Base-by-base conservation (phyloP, 1,284 basidiomycete species). In the Hemileccinum hortonii region DNA sequence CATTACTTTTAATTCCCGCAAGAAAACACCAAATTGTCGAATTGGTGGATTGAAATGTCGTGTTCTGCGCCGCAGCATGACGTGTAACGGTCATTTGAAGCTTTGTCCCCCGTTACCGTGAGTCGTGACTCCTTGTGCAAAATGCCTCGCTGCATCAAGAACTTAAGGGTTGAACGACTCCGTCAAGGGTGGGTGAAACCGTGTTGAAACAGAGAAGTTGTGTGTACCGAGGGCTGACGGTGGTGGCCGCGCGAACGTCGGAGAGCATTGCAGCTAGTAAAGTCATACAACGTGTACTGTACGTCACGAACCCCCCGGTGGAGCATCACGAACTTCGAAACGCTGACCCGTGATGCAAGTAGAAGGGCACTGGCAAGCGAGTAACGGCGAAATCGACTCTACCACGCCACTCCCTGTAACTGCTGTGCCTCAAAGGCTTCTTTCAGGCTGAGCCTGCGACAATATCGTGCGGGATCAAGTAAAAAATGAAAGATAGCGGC, bases 401-500 rank as follows among this genome's bases (percentile, higher is more conserved):
- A 26, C 26, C 26, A 9, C 26, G 26, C 26, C 26, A 26, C 26
- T 9, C 26, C 2, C 2, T 26, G 26, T 5, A 7, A 24, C 7
- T 24, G 24, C 24, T 7, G 6, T 9, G 9, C 26, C 26, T 18
- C 18, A 18, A 36, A 18, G 10, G n/a, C 10, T 18, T 16, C n/a
- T 18, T 18, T 32, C 3, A 32, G 30, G 9, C 29, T 4, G 12
- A 37, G 18, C 18, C 36, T 37, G 36, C 36, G n/a, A 30, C 19
- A 21, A 2, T 24, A 15, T 40, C 15, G 11, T 30, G 12, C 24
- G 24, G 24, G 24, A 12, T 30, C 9, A 12, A 30, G 12, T 10
- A 29, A 30, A 46, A 43, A 22, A 66, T 68, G 63, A 58, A 65
- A 21, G 18, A 51, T 16, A 21, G n/a, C 15, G 49, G 50, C 0